Base-by-base conservation (phyloP, 345 rosid genomes). In the Aurinia saxatilis region DNA sequence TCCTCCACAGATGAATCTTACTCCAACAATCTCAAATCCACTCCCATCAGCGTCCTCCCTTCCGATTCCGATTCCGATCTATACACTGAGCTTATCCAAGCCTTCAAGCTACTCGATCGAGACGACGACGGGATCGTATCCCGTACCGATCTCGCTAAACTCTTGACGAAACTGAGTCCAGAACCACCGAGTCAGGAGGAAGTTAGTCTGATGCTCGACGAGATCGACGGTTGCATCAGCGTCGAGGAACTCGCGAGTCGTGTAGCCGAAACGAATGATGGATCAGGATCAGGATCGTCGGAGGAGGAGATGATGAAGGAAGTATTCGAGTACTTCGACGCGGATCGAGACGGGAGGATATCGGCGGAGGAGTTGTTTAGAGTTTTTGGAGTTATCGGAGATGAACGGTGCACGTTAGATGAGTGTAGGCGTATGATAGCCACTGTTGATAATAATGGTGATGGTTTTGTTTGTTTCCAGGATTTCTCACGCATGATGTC, bases 351-450 rank as follows among this genome's bases (percentile, higher is more conserved):
- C 66, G 99, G 97, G n/a, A 80, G 29, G 63, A 93, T 93, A 29
- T 75, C 96, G 68, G 97, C 92, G 52, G 92, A 84, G 76, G 99
- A 93, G 64, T 64, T 93, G 1, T 42, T 65, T 9, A 54, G 71
- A 6, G 84, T 78, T 0, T 93, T 74, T 54, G 67, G 50, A n/a
- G 78, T 73, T 1, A 67, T 93, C 1, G 95, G 95, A 1, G 96
- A 87, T 45, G 88, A 82, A 11, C 35, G 55, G 73, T 86, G 90
- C 87, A 80, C 96, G 75, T 15, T 93, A 6, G 96, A 84, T 13
- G 99, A 93, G n/a, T 93, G 99, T 82, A 59, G 67, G 77, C 84
- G 91, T 52, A 93, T 93, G 97, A 87, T 93, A 74, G 87, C 83
- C 1, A 76, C 46, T 1, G 96, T 90, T 6, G 96, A 82, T 77